Evolutionary conservation across 129 eudicot genomes (phyloP).

Genomic region (Saussurea involucrata): DNA sequence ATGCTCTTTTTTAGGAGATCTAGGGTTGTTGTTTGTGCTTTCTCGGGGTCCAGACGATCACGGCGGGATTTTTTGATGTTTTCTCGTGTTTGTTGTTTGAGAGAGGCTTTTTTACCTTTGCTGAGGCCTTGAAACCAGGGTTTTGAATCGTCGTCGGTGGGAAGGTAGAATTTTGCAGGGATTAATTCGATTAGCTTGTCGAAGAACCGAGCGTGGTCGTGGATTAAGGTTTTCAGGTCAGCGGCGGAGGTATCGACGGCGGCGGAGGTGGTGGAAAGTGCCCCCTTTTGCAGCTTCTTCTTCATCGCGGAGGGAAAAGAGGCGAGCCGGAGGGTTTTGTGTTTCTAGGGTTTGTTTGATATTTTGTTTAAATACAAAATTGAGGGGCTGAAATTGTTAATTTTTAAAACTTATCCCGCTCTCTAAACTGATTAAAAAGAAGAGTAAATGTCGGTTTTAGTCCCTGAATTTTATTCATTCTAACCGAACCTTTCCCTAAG

Average conservation of each 20-base stretch:
- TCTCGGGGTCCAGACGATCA: conserved; percentile 77
- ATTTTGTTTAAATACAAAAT: background rate
- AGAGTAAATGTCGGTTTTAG: background rate
- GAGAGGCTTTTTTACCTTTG: conserved; percentile 61
- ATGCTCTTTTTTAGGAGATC: conserved; percentile 47
- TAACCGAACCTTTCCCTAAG: background rate
- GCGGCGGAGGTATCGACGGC: background rate
- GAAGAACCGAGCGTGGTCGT: conserved; percentile 54
- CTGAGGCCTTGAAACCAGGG: conserved; percentile 79
- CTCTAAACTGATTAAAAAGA: background rate
- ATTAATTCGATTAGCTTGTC: conserved; percentile 68
- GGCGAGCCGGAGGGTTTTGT: background rate
- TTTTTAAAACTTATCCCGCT: background rate
- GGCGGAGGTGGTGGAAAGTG: conserved; percentile 18
- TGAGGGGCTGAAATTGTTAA: background rate
- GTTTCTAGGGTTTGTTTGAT: background rate
- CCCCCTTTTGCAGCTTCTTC: conserved; percentile 36
- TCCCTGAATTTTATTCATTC: background rate
- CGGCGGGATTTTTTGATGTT: conserved; percentile 81
- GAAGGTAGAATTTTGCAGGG: conserved; percentile 75
- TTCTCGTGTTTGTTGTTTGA: conserved; percentile 58
- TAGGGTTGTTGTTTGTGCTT: conserved; percentile 52
- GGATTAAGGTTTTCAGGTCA: conserved; percentile 50
- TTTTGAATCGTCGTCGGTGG: conserved; percentile 57
- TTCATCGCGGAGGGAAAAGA: conserved; percentile 21